These are phyloP conservation scores for Rosa lucieae DNA, from an alignment of 306 rosid genomes.

Conservation along the genomic window DNA sequence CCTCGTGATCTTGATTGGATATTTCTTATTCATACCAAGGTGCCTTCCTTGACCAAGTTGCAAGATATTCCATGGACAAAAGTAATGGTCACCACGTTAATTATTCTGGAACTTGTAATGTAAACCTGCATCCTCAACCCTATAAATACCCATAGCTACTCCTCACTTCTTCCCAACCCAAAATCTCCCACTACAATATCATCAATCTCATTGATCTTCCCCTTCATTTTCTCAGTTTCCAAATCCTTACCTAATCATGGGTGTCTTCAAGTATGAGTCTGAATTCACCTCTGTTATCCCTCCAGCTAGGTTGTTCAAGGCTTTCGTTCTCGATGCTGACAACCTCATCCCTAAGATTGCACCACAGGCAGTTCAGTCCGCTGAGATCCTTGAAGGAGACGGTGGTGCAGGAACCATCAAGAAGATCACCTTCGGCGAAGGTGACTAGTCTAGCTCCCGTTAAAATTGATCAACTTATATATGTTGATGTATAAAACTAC, in stretches of 20 bases:
- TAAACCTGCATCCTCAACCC: not conserved
- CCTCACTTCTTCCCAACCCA: conserved; percentile 23
- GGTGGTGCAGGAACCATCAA: conserved; percentile 54
- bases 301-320: conserved; percentile 51
- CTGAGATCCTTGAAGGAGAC: conserved; percentile 41
- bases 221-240: not conserved
- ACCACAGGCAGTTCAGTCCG: conserved; percentile 24
- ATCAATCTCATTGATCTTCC: not conserved
- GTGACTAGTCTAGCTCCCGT: not conserved
- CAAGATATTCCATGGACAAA: not conserved
- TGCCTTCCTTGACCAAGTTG: conserved; percentile 2
- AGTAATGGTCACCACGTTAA: conserved; percentile 6
- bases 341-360: conserved; percentile 45
- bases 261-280: conserved; percentile 24
- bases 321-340: conserved; percentile 38
- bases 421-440: conserved; percentile 41
- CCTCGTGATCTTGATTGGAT: conserved; percentile 7
- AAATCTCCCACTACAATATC: conserved; percentile 3
- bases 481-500: too few relatives aligned
- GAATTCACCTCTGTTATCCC: conserved; percentile 42
- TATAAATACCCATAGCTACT: not conserved
- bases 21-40: conserved; percentile 1
- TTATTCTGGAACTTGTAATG: not conserved
- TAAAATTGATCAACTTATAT: not conserved
- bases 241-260: not conserved